Base-by-base conservation (phyloP, 2,329 filamentous ascomycete species). In the Fusarium hainanense region DNA sequence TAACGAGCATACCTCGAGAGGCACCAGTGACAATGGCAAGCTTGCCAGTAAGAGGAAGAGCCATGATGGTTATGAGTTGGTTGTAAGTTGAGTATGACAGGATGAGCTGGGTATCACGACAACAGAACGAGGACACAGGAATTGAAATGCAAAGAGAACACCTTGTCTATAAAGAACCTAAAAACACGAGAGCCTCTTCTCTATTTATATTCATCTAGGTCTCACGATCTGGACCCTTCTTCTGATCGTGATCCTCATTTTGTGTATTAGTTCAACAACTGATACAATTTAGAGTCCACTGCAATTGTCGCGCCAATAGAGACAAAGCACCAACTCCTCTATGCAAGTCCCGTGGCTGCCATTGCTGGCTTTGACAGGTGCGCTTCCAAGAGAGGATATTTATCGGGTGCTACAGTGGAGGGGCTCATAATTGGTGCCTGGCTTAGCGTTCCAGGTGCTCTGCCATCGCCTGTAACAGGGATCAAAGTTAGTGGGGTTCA, bases 21-120 rank as follows among this genome's bases (percentile, higher is more conserved):
- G 89, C 91, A 59, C 93, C 93, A 2, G 93, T 96, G 48, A 96
- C 85, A 70, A 97, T 90, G 55, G 88, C 93, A 54, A 94, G 84
- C 79, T 94, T 94, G 72, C 92, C 92, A 76, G 93, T 89, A n/a
- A 91, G 82, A 50, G 80, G 75, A 34, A 71, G 80, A 69, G 80
- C 68, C 80, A 83, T 83, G 63, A 49, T 55, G 13, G 23, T 40
- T 57, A 49, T 66, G 21, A 37, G 20, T 25, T 27, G n/a, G 25
- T 27, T 54, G 50, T 34, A 46, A 16, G 34, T 56, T 34, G 44
- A 42, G 25, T 18, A 42, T 49, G 25, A 9, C 25, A 37, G 44
- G 32, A 44, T 41, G 30, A 41, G 51, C 41, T 27, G 46, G 55
- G 47, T 62, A 62, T 64, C 48, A 60, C 34, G 48, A 54, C 23